Evolutionary conservation across 257 asterid genomes (phyloP).

Genomic region (Pogostemon cablin): DNA sequence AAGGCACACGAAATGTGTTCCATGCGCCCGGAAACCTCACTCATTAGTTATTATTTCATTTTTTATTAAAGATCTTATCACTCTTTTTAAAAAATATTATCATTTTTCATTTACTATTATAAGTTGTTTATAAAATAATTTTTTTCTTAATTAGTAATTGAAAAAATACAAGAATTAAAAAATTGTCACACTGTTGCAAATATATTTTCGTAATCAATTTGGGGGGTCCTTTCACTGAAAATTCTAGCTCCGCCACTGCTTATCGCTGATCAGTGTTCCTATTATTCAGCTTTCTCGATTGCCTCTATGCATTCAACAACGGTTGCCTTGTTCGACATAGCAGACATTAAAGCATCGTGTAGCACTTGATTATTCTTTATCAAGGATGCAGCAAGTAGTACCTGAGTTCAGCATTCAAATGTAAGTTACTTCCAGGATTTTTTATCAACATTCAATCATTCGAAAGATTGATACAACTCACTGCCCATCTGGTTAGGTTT

Average conservation of each 20-base stretch:
- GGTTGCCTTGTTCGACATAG: conserved; percentile 83
- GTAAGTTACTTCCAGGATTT: not conserved
- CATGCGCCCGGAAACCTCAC: no score
- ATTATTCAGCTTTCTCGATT: conserved; percentile 66
- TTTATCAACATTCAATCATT: not conserved
- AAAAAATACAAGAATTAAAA: no score
- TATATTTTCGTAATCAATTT: no score
- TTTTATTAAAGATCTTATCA: no score
- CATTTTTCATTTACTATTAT: no score
- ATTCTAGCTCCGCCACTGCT: no score
- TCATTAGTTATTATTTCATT: no score
- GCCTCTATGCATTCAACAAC: conserved; percentile 92
- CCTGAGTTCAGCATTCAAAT: conserved; percentile 44
- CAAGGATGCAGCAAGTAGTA: conserved; percentile 78
- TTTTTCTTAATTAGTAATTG: no score
- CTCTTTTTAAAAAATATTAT: no score
- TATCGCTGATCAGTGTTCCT: not conserved
- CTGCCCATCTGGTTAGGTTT: conserved; percentile 98
- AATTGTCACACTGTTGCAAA: no score
- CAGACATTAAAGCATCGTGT: conserved; percentile 78
- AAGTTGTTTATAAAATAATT: no score
- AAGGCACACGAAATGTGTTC: no score
- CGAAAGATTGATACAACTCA: conserved; percentile 40
- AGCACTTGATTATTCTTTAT: conserved; percentile 62
- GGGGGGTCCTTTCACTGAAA: not conserved